Base-by-base conservation (phyloP, 1,284 basidiomycete genomes). In the Ceratorhiza oryzae-sativae region DNA sequence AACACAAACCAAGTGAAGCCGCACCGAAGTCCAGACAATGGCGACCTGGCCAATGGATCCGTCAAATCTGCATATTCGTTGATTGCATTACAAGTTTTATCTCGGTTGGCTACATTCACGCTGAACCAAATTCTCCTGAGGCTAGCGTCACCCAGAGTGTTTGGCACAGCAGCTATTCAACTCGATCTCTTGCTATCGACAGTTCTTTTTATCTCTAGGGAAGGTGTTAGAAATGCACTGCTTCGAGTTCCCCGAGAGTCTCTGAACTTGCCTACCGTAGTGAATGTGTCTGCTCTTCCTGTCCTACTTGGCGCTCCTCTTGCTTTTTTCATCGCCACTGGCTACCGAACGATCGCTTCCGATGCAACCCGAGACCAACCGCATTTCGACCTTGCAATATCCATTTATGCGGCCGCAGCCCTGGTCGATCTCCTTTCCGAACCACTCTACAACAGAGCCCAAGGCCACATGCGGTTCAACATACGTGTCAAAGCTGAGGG, bases 51-150 rank as follows among this genome's bases (percentile, higher is more conserved):
- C 3, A 53, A 67, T 4, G 62, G 62, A 18, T 76, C 85, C 0
- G 79, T 90, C 13, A 80, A 84, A n/a, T 89, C 91, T 4, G 89
- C 87, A 15, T 87, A 87, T n/a, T 90, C 91, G 27, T 86, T 98
- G 36, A 89, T 98, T 77, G 87, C 89, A 34, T 88, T 98, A 12
- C 97, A 98, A 78, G 83, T 98, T 51, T 83, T 90, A 71, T 92
- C 94, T 41, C 86, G 97, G 0, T 77, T 93, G 4, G 85, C 95
- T 75, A 98, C 97, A 0, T 98, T 97, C 78, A 80, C 85, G 4
- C 86, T 98, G 58, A 98, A 98, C 80, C 95, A 98, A 80, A 84
- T 88, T 8, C 85, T 98, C 5, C 85, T 98, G 55, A 89, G 95
- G 0, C 86, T 96, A 45, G 90, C 92, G 0, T 89, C 93, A 0